Percentiles rank a stretch among this genome's conserved stretches.
Evolutionary conservation across 768 basidiomycete genomes (phyloP).

Genomic region (Termitomyces sp.): DNA sequence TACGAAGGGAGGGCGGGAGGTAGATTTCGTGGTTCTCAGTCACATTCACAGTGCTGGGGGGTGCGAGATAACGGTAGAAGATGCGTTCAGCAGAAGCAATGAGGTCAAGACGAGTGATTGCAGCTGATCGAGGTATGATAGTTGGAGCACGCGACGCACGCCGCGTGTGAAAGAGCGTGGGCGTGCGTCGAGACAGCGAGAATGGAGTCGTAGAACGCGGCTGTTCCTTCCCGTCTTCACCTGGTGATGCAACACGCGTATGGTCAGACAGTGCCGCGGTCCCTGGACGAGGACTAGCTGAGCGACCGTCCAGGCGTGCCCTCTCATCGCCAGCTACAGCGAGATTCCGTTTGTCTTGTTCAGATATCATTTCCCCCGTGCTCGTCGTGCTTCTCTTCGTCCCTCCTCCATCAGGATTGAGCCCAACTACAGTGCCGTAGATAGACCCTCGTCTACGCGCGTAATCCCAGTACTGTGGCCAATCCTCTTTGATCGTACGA

Average conservation of each 20-base stretch:
- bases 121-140: conserved; percentile 85
- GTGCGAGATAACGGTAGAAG: conserved; percentile 89
- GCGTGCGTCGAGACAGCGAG: conserved; percentile 68
- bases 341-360: conserved; percentile 66
- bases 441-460: conserved; percentile 90
- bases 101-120: conserved; percentile 87
- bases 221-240: conserved; percentile 29
- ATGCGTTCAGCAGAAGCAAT: conserved; percentile 95
- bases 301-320: conserved; percentile 40
- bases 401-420: conserved; percentile 47
- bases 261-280: conserved; percentile 38
- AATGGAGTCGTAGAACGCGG: conserved; percentile 76
- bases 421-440: conserved; percentile 84
- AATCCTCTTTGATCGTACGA: conserved; percentile 88
- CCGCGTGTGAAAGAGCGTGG: conserved; percentile 68
- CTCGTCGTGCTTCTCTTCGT: conserved; percentile 80
- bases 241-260: conserved; percentile 44
- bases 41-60: conserved; percentile 67
- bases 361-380: conserved; percentile 65
- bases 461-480: conserved; percentile 98
- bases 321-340: conserved; percentile 46
- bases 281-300: conserved; percentile 53
- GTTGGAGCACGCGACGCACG: conserved; percentile 89
- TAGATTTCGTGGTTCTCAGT: conserved; percentile 97
- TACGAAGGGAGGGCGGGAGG: conserved; percentile 87